phyloP scores from a whole-genome alignment of 352 stramenopile genomes.

The Globisporangium acanthophoron region DNA sequence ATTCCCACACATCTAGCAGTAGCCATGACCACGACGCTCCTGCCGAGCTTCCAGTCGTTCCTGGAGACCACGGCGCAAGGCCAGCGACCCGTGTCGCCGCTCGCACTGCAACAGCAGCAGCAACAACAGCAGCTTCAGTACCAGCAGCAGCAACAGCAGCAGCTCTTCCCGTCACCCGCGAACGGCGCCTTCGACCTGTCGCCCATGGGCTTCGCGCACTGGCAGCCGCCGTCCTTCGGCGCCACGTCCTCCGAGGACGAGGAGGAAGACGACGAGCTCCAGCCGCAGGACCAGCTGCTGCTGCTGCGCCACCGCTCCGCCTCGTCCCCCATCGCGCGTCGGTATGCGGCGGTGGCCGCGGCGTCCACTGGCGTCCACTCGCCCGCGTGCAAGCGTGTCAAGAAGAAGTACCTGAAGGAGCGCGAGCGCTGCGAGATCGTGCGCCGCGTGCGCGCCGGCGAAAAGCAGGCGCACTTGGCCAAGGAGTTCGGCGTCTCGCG shows the following conservation, averaged over 20 bases:
- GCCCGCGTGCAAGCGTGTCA: constrained; percentile 22
- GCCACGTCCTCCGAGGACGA: constrained; percentile 24
- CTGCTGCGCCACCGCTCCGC: constrained; percentile 5
- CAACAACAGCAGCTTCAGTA: constrained; percentile 2
- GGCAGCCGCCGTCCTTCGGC: constrained; percentile 5
- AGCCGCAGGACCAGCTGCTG: constrained; percentile 6
- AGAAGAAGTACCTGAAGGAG: constrained; percentile 75
- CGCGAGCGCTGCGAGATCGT: constrained; percentile 59
- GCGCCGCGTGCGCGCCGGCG: constrained; percentile 41
- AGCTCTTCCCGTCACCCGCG: not conserved
- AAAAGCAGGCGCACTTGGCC: constrained; percentile 57
- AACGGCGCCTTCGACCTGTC: not conserved
- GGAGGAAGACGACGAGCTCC: constrained; percentile 10
- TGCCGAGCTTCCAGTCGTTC: constrained; percentile 59
- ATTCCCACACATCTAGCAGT: not conserved
- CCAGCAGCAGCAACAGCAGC: not conserved
- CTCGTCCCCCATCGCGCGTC: constrained; percentile 4
- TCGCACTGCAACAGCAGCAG: constrained; percentile 2
- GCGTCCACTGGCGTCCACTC: not conserved
- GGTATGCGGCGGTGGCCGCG: not conserved
- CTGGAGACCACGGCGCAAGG: constrained; percentile 29
- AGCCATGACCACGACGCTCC: constrained; percentile 36
- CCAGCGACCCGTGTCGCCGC: constrained; percentile 15
- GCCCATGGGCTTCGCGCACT: not conserved
- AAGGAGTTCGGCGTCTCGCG: constrained; percentile 64